A percentile compares a stretch with the other conserved stretches of the same genome.
phyloP scores from a whole-genome alignment of 371 early-diverging fungal genomes.

The Mortierella sp. region DNA sequence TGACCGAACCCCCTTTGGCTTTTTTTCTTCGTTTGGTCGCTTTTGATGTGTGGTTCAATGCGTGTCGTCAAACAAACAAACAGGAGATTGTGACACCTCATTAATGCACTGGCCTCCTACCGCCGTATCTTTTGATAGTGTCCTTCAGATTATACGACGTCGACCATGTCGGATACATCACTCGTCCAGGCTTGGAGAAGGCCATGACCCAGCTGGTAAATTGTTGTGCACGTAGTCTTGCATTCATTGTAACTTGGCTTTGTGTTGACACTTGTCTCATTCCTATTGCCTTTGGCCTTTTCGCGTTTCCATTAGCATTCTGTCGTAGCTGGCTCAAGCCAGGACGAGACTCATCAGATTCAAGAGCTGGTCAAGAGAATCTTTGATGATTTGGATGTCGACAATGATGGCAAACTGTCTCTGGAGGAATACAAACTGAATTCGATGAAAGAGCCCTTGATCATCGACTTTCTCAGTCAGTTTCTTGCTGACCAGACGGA shows the following conservation, averaged over 20 bases:
- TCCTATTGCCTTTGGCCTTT: no score
- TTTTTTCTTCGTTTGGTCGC: slow-evolving; percentile 1
- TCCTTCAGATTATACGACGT: slow-evolving; percentile 87
- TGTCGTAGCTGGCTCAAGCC: slow-evolving; percentile 61
- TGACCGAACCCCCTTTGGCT: no score
- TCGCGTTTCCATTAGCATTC: slow-evolving; percentile 57
- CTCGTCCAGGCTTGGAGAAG: slow-evolving; percentile 77
- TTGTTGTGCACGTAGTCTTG: no score
- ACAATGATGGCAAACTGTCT: slow-evolving; percentile 84
- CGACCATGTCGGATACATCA: slow-evolving; percentile 81
- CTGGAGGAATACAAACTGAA: slow-evolving; percentile 83
- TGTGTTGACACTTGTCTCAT: no score
- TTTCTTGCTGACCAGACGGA: slow-evolving; percentile 68
- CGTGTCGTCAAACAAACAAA: no score
- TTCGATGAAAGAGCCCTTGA: slow-evolving; percentile 86
- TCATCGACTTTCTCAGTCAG: slow-evolving; percentile 82
- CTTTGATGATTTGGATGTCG: slow-evolving; percentile 87
- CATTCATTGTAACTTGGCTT: no score
- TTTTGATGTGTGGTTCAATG: slow-evolving; percentile 18
- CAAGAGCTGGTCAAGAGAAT: slow-evolving; percentile 71
- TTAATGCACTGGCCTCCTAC: slow-evolving; percentile 6
- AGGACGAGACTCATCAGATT: slow-evolving; percentile 76
- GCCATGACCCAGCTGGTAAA: slow-evolving; percentile 81
- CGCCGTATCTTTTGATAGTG: slow-evolving; percentile 58
- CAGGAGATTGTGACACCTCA: no score